Evolutionary conservation across 2,329 filamentous ascomycete genomes (phyloP), one percentile per base, ranked within the genome.

Genomic region (Aspergillus ustus): DNA sequence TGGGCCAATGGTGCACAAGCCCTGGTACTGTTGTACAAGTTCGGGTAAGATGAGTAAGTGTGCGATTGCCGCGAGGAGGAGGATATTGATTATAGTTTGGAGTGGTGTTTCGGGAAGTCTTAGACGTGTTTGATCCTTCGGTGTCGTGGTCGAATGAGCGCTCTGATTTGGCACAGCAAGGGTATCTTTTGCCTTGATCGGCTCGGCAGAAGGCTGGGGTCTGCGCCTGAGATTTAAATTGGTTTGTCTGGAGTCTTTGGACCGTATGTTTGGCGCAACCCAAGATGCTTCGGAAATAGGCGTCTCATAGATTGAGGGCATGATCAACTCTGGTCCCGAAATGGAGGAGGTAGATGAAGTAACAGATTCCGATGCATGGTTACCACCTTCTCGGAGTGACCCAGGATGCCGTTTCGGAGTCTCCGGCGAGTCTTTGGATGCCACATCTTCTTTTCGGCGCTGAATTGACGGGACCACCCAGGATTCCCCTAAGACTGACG

Each of bases 291-390:
- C 73, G 22, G 70, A 66, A 44, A 73, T 69, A 7, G 73, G 69
- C 3, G 69, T 67, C 52, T 77, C 74, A 63, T 71, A 73, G 50
- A 78, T 77, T 4, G 76, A 77, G 4, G 76, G 76, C 76, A 78
- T 78, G 22, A 78, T 74, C 7, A 78, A 71, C 58, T 78, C 75
- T 1, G 76, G 75, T 4, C 76, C 76, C 13, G 74, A 70, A 49
- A 70, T 62, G 6, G 71, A 73, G 11, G 73, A 75, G 40, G 68
- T 66, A 46, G 67, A 67, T 28, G 66, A 64, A 9, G 63, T 57
- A 31, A 69, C 66, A 9, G 74, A 74, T 29, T 70, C 63, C 7
- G 66, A 62, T 29, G 60, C 60, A 52, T 69, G 59, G 44, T 58
- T 52, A 34, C 59, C 53, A 51, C 31, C 61, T 50, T 57, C 57